Evolutionary conservation across 2,329 filamentous ascomycete species (phyloP), one percentile per base, ranked within the genome.

Genomic region (Pseudomassariella vexata): DNA sequence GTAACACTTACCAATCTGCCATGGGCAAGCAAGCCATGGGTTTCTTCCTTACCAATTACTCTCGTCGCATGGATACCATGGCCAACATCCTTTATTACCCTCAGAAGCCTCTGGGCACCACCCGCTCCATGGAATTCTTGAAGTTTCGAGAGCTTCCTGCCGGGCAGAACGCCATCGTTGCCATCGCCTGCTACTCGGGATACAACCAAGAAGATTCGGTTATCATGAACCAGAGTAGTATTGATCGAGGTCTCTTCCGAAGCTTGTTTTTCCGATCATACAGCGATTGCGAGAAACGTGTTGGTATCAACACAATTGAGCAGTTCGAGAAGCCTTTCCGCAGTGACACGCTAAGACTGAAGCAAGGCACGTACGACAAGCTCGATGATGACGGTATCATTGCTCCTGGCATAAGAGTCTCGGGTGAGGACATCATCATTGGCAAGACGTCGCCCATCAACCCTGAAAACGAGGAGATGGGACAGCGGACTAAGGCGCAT

Each of bases 21-120:
- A 98, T 98, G 92, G 92, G 94, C 69, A 98, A 98, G 65, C 92
- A 98, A 75, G 92, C 92, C 41, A 98, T 98, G 94, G 92, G 94
- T 55, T 89, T 96, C 49, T 95, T 95, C 67, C 72, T 98, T 35
- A 98, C 94, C 9, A 98, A 98, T 57, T 98, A 94, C 60, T 82
- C 86, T 24, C 80, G 90, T 40, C 88, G 92, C 42, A 96, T 98
- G 90, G 92, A 98, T 55, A 98, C 92, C 5, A 98, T 98, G 92
- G 85, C 90, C 49, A 98, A 98, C 50, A 94, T 98, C 55, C 77
- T 98, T 4, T 98, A 98, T 63, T 98, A 98, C 52, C 92, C 92
- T 1, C 92, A 98, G 62, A 98, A 98, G 59, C 92, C 92, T 6
- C 73, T 98, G 31, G 92, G 88, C 1, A 96, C 90, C 2, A 98